phyloP scores from a whole-genome alignment of 305 asterid genomes.

The Solanum hybrid region DNA sequence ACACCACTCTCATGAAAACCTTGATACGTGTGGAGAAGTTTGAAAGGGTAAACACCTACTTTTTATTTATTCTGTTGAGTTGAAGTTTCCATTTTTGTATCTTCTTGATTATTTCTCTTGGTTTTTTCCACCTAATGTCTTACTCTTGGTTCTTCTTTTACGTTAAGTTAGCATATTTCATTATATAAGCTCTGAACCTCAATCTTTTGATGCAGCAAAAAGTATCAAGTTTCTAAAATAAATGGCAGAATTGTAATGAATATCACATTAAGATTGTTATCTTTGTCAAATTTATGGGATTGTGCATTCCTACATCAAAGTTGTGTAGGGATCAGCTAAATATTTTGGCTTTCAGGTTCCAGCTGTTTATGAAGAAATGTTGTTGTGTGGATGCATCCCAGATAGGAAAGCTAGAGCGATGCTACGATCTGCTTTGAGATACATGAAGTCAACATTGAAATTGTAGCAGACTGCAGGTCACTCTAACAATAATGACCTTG shows the following conservation, averaged over 20 bases:
- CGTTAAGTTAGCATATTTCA: neutral
- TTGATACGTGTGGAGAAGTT: constrained; percentile 85
- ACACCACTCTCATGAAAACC: constrained; percentile 93
- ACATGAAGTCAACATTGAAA: constrained; percentile 59
- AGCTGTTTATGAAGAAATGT: constrained; percentile 93
- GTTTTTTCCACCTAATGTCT: neutral
- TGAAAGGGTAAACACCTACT: constrained; percentile 38
- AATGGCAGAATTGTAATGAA: neutral
- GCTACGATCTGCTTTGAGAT: constrained; percentile 83
- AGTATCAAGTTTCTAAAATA: neutral
- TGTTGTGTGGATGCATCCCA: constrained; percentile 70
- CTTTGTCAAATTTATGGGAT: neutral
- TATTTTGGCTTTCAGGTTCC: constrained; percentile 63
- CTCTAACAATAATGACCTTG: neutral
- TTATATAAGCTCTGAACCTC: neutral
- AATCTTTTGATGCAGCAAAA: neutral
- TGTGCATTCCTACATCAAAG: neutral
- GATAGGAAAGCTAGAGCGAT: constrained; percentile 92
- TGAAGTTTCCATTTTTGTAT: neutral
- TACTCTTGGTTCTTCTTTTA: neutral
- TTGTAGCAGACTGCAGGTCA: constrained; percentile 19
- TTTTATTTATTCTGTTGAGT: neutral
- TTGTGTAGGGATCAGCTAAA: neutral
- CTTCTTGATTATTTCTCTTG: neutral
- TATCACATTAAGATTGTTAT: neutral